Evolutionary conservation across 345 rosid species (phyloP).

Genomic region (Dovyalis caffra): DNA sequence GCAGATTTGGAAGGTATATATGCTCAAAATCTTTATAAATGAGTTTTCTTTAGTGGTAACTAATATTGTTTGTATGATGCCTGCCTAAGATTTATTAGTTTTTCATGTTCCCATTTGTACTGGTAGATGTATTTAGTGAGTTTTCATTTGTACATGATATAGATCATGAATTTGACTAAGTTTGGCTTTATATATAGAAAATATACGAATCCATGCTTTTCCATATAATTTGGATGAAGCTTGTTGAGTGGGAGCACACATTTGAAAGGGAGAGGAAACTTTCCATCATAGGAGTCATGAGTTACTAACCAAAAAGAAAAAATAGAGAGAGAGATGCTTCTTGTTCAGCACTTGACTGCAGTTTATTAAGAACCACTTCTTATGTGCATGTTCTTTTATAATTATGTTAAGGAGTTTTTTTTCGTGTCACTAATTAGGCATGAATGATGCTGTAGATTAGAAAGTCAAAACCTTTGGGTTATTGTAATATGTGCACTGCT

Average conservation of each 20-base stretch:
- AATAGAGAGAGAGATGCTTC: background rate
- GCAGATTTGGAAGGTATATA: slow-evolving; percentile 75
- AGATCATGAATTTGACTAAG: background rate
- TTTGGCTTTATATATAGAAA: background rate
- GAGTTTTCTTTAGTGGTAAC: background rate
- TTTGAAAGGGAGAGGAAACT: background rate
- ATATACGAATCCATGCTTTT: background rate
- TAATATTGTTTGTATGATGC: background rate
- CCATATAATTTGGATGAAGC: background rate
- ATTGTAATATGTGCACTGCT: background rate
- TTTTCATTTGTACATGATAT: background rate
- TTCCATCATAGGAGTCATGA: background rate
- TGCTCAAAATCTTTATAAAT: slow-evolving; percentile 7
- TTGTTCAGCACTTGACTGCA: background rate
- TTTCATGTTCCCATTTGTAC: background rate
- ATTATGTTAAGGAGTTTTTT: background rate
- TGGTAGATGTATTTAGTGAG: background rate
- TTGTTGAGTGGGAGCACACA: background rate
- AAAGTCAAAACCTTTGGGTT: background rate
- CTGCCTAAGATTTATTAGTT: background rate
- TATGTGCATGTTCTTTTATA: background rate
- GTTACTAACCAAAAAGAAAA: background rate
- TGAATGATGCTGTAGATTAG: background rate
- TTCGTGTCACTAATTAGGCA: background rate
- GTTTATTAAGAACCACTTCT: background rate